Percentiles rank a stretch among this genome's conserved stretches.
Conservation (phyloP, 768 basidiomycete species). For the Lactarius akahatsu region DNA sequence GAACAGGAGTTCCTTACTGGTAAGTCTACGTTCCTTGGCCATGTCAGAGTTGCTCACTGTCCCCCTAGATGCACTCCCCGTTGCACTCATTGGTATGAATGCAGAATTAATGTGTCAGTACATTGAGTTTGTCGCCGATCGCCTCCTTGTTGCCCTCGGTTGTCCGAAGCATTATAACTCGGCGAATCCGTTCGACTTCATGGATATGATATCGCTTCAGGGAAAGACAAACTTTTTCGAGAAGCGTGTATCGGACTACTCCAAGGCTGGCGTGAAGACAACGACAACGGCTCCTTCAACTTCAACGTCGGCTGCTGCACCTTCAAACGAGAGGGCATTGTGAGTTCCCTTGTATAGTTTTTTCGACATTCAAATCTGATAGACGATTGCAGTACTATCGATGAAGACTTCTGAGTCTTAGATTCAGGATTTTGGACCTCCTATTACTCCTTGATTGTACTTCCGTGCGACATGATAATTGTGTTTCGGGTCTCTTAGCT, state of each 20-base stretch:
- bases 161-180: conserved; percentile 75
- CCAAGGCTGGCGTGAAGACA: conserved; percentile 55
- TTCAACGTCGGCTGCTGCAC: background rate
- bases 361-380: background rate
- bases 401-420: conserved; percentile 21
- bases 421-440: background rate
- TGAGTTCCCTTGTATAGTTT: conserved; percentile 33
- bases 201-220: conserved; percentile 93
- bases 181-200: conserved; percentile 88
- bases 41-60: background rate
- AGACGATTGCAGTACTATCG: conserved; percentile 18
- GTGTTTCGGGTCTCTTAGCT: background rate
- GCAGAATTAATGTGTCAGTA: conserved; percentile 84
- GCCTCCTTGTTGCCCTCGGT: conserved; percentile 80
- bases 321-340: conserved; percentile 37
- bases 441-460: background rate
- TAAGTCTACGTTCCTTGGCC: conserved; percentile 34
- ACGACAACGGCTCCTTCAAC: conserved; percentile 14
- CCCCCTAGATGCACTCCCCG: conserved; percentile 74
- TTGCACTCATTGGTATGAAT: conserved; percentile 91
- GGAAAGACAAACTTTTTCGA: conserved; percentile 99
- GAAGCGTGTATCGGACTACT: conserved; percentile 87
- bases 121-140: conserved; percentile 90
- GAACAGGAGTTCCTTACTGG: conserved; percentile 86
- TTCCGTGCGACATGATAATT: background rate